Evolutionary conservation across 1,139 yeast species (phyloP).

Genomic region (Yamadazyma dushanensis): DNA sequence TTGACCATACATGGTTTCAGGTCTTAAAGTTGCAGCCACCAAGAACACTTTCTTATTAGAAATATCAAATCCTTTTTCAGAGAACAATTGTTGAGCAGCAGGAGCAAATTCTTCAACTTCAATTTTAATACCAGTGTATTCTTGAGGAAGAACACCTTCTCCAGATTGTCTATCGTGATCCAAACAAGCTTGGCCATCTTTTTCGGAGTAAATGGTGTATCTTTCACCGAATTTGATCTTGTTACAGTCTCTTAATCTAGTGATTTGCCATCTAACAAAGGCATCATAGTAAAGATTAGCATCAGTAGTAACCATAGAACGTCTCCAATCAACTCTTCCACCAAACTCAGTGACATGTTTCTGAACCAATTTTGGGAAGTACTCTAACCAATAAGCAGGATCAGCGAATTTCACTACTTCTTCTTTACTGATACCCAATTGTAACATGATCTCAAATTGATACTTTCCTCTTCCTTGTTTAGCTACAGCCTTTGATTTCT

Average conservation of each 20-base stretch:
- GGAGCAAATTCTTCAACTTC: conserved; percentile 61
- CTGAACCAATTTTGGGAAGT: conserved; percentile 89
- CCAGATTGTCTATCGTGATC: conserved; percentile 98
- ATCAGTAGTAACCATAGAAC: conserved; percentile 94
- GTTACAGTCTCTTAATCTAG: conserved; percentile 78
- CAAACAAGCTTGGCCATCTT: conserved; percentile 99
- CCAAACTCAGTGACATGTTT: conserved; percentile 81
- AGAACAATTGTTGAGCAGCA: conserved; percentile 53
- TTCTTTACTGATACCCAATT: conserved; percentile 79
- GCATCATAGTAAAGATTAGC: conserved; percentile 94
- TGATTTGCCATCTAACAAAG: conserved; percentile 96
- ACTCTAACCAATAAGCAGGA: conserved; percentile 81
- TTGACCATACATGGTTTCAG: conserved; percentile 99
- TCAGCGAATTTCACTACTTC: conserved; percentile 89
- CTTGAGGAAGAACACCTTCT: conserved; percentile 97
- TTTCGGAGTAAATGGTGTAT: conserved; percentile 94
- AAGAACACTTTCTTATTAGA: conserved; percentile 67
- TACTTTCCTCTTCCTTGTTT: conserved; percentile 92
- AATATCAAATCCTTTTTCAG: conserved; percentile 44
- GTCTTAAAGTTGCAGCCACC: conserved; percentile 97
- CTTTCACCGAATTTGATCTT: conserved; percentile 98
- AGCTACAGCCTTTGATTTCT: conserved; percentile 89
- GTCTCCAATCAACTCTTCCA: conserved; percentile 97
- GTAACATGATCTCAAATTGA: conserved; percentile 95
- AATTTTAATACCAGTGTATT: conserved; percentile 91